Base-by-base conservation (phyloP, 768 basidiomycete genomes). In the Mycena indigotica region DNA sequence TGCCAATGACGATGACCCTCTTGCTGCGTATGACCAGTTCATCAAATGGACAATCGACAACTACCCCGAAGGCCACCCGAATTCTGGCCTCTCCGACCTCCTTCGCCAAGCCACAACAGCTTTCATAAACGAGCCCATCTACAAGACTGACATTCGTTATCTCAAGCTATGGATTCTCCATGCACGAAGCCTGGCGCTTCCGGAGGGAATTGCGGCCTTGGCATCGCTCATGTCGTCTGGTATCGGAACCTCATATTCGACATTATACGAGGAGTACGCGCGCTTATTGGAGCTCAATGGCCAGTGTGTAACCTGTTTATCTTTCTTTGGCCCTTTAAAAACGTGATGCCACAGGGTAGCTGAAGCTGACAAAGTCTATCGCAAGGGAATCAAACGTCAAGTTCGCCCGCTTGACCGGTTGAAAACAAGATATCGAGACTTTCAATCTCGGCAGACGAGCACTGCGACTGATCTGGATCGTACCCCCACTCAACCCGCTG, bases 251-350 rank as follows among this genome's bases (percentile, higher is more conserved):
- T 80, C 82, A 1, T 91, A 89, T 69, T 85, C 91, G 1, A 75
- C 88, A 44, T 74, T 97, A 46, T 99, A 97, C 67, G 93, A 96
- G 70, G 94, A 96, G 65, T 98, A 94, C 71, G 94, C 96, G 2
- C 74, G 79, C 32, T 77, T 87, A 2, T 77, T 96, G 53, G 95
- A 98, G 73, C 75, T 78, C 44, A 80, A 81, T 39, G 88, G 89
- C 65, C 83, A 85, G 96, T 96, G 74, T 70, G 87, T 82, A 17
- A 19, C 5, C 21, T 35, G 57, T 26, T 48, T 44, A 45, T 35
- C 50, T 50, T 23, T 28, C 24, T 53, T 32, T 26, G 38, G 23
- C 32, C 21, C n/a, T 26, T 39, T 28, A 30, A 35, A 24, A 28
- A 59, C 56, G 21, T 52, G 21, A 41, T 55, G 41, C 26, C 16